These are phyloP conservation scores for Senecio squalidus DNA, from an alignment of 140 eudicot species.

Conservation along the genomic window DNA sequence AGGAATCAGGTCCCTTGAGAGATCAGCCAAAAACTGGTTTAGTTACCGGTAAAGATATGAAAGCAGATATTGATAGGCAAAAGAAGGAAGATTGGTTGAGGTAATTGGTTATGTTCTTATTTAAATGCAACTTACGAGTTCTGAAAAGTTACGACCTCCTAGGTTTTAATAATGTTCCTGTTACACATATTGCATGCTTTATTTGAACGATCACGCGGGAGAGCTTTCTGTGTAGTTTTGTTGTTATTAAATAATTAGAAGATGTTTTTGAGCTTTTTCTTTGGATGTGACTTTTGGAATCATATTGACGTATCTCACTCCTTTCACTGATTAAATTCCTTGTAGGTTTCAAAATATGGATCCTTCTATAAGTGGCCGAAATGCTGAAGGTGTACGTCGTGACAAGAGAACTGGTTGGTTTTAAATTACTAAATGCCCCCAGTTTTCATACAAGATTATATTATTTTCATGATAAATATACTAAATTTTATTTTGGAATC, in stretches of 20 bases:
- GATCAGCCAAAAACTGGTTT: constrained; percentile 70
- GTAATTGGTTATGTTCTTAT: constrained; percentile 28
- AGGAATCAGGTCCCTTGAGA: no score
- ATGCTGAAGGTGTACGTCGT: constrained; percentile 80
- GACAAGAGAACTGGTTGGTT: constrained; percentile 66
- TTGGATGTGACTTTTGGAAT: background rate
- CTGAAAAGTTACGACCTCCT: background rate
- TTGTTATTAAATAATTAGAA: no score
- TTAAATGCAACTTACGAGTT: background rate
- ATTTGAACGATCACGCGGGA: no score
- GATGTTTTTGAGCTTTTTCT: no score
- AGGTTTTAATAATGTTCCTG: background rate
- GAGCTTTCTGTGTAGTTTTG: no score
- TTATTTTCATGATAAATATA: background rate
- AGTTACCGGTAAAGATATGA: constrained; percentile 76
- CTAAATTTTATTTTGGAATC: constrained; percentile 2
- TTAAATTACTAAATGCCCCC: background rate
- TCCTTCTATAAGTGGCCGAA: constrained; percentile 78
- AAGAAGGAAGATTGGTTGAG: constrained; percentile 70
- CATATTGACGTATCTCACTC: background rate
- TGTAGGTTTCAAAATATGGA: constrained; percentile 74
- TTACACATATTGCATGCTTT: background rate
- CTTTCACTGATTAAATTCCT: constrained; percentile 9
- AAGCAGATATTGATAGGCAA: constrained; percentile 58
- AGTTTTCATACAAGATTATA: background rate